Evolutionary conservation across 495 filamentous ascomycete species (phyloP).

Genomic region (Xylaria grammica): DNA sequence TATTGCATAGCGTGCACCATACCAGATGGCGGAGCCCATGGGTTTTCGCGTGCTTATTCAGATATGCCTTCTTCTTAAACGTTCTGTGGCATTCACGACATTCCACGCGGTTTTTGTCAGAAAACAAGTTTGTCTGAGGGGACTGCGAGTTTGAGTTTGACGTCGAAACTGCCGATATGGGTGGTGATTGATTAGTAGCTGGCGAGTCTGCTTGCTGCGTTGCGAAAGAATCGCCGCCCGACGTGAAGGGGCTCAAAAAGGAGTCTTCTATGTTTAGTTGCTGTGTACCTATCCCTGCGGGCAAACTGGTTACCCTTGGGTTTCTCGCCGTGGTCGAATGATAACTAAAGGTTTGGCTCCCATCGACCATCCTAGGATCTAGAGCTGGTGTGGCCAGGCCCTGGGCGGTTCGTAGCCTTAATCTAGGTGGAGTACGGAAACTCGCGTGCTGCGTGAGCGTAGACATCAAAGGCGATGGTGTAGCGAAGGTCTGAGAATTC

Average conservation of each 20-base stretch:
- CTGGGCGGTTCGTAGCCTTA: not conserved
- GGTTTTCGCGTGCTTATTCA: not conserved
- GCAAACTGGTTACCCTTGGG: not conserved
- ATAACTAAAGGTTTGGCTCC: not conserved
- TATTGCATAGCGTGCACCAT: not conserved
- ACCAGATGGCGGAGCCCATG: not conserved
- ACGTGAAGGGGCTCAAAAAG: not conserved
- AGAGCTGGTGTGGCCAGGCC: not conserved
- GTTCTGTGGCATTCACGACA: not conserved
- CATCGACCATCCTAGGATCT: not conserved
- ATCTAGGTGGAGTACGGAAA: not conserved
- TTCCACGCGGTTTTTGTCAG: too few relatives aligned
- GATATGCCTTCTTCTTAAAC: too few relatives aligned
- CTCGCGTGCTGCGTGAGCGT: not conserved
- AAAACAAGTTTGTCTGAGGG: too few relatives aligned
- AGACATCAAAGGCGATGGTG: not conserved
- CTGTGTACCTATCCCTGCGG: not conserved
- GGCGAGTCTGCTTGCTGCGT: too few relatives aligned
- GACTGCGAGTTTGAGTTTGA: not conserved
- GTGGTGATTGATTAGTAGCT: not conserved
- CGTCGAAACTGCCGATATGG: not conserved
- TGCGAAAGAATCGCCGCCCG: not conserved
- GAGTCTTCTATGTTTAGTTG: not conserved
- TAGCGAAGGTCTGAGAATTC: not conserved
- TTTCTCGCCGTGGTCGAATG: not conserved